A percentile compares a stretch with the other conserved stretches of the same genome.
phyloP scores from a whole-genome alignment of 2,329 filamentous ascomycete genomes.

The Aspergillus terreus region DNA sequence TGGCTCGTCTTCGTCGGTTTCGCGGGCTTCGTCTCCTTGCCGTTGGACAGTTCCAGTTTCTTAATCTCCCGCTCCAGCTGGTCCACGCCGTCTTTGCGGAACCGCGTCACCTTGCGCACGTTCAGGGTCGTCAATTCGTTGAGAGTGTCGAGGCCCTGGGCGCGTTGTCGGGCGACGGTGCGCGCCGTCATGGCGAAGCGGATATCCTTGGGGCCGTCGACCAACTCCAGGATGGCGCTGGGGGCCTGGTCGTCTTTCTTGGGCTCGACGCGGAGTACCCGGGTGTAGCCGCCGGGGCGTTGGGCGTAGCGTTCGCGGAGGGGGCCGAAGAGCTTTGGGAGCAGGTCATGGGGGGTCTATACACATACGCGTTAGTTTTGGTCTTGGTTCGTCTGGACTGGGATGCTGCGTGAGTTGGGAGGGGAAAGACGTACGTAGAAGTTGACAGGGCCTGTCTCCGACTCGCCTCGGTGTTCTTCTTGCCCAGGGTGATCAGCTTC shows the following conservation, averaged over 20 bases:
- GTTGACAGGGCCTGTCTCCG: conserved; percentile 71
- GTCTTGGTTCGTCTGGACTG: neutral
- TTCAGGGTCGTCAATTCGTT: conserved; percentile 74
- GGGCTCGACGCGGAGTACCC: conserved; percentile 87
- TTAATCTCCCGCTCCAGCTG: conserved; percentile 62
- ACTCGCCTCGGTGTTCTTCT: conserved; percentile 84
- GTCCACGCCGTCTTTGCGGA: conserved; percentile 62
- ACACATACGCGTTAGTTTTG: neutral
- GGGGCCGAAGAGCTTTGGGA: conserved; percentile 85
- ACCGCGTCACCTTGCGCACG: conserved; percentile 76
- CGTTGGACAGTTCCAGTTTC: conserved; percentile 53
- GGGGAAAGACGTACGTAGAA: conserved; percentile 67
- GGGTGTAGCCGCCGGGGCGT: conserved; percentile 89
- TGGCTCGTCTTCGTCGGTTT: conserved; percentile 1
- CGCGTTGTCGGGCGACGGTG: conserved; percentile 63
- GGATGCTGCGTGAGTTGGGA: neutral
- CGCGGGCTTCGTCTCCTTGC: conserved; percentile 21
- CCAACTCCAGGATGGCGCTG: conserved; percentile 87
- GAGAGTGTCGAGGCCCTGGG: conserved; percentile 53
- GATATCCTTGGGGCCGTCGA: conserved; percentile 91
- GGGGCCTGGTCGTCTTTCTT: conserved; percentile 82
- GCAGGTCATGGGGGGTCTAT: conserved; percentile 39
- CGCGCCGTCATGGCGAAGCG: conserved; percentile 91
- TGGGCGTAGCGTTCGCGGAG: conserved; percentile 73
- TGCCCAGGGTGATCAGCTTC: conserved; percentile 89